Evolutionary conservation across 306 rosid genomes (phyloP).

Genomic region (Pyrus pyrifolia): DNA sequence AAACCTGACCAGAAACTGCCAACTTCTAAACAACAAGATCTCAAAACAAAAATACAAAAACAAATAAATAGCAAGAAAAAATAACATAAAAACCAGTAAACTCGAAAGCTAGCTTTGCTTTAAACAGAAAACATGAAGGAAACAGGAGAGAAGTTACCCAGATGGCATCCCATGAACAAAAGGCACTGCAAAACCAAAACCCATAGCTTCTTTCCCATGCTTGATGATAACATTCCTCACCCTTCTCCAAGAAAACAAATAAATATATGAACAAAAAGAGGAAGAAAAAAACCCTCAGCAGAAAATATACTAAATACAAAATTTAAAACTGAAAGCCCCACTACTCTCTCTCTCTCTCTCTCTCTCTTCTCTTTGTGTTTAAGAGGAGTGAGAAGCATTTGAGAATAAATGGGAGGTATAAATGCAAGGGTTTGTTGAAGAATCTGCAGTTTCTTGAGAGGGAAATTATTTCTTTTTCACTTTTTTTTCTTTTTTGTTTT

Average conservation of each 20-base stretch:
- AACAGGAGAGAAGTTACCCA: slow-evolving; percentile 46
- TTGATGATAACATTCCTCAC: background rate
- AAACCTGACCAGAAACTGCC: slow-evolving; percentile 8
- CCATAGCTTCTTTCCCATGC: slow-evolving; percentile 37
- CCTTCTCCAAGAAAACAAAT: background rate
- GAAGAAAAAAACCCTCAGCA: too few relatives aligned
- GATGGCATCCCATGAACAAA: slow-evolving; percentile 33
- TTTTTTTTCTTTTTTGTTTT: background rate
- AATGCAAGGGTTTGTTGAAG: slow-evolving; percentile 18
- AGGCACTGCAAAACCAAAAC: slow-evolving; percentile 39
- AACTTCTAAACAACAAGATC: slow-evolving; percentile 14
- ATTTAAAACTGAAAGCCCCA: background rate
- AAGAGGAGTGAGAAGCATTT: background rate
- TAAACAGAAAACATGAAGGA: background rate
- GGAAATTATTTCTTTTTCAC: slow-evolving; percentile 34
- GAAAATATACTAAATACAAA: too few relatives aligned
- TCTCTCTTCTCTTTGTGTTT: background rate
- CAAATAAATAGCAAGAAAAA: background rate
- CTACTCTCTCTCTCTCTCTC: background rate
- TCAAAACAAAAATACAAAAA: background rate
- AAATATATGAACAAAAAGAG: background rate
- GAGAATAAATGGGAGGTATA: slow-evolving; percentile 13
- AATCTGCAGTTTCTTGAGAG: slow-evolving; percentile 65
- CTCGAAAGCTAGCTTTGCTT: background rate
- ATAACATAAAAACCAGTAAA: background rate